phyloP scores from a whole-genome alignment of 768 basidiomycete species.

The Russula emetica region DNA sequence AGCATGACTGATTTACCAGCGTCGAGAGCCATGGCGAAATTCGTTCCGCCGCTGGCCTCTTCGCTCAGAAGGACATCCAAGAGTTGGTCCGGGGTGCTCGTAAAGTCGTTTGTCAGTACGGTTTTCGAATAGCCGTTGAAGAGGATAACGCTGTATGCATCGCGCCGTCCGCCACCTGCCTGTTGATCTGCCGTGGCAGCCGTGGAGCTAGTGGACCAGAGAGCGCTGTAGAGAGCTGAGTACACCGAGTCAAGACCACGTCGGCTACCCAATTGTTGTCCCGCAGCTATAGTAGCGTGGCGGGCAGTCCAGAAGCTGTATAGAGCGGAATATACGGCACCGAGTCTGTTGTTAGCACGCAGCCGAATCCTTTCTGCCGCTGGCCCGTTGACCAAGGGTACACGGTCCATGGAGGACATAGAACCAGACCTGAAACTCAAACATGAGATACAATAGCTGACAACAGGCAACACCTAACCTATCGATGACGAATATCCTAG shows the following conservation, averaged over 20 bases:
- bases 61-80: constrained; percentile 38
- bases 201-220: constrained; percentile 48
- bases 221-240: constrained; percentile 44
- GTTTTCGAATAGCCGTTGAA: constrained; percentile 36
- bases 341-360: constrained; percentile 45
- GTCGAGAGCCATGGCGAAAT: constrained; percentile 42
- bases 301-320: constrained; percentile 55
- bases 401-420: constrained; percentile 42
- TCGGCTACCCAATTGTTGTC: constrained; percentile 21
- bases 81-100: constrained; percentile 44
- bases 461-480: constrained; percentile 31
- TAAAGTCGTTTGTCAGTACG: constrained; percentile 44
- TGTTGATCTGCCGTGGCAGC: constrained; percentile 32
- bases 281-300: constrained; percentile 35
- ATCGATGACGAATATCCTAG: constrained; percentile 52
- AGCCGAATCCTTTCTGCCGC: constrained; percentile 36
- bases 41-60: constrained; percentile 39
- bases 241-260: constrained; percentile 43
- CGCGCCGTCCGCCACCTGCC: constrained; percentile 35
- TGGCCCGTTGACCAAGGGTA: constrained; percentile 44
- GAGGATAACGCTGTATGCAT: constrained; percentile 57
- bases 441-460: background rate
- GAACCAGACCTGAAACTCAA: constrained; percentile 44
- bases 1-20: constrained; percentile 40
- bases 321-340: constrained; percentile 55